Evolutionary conservation across 805 yeast species (phyloP), one percentile per base, ranked within the genome.

Genomic region (Yarrowia sp.): DNA sequence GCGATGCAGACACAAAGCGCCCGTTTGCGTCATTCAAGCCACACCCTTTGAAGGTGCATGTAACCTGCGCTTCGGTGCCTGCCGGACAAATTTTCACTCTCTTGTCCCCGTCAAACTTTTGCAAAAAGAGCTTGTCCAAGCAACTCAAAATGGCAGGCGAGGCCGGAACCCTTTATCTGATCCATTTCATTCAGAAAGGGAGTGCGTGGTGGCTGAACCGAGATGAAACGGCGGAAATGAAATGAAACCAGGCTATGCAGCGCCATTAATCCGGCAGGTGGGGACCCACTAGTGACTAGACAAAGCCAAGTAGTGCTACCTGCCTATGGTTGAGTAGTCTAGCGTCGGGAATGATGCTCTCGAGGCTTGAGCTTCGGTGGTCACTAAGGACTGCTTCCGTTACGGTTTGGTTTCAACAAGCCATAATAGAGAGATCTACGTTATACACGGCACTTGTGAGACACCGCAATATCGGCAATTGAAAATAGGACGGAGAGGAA

Each of bases 381-480:
- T 40, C 19, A 15, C 44, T 40, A 9, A 40, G 19, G 19, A n/a
- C 44, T 15, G 49, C 30, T 44, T 44, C 34, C 9, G 39, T n/a
- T 49, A 49, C 39, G 55, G 55, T 33, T 34, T 47, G 55, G 55
- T 33, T 34, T 47, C 17, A 30, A 13, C 15, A 24, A 24, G 12
- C 50, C 34, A 15, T 15, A 47, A n/a, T 12, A 17, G 9, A 49
- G 12, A 8, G 43, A 52, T 52, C 43, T 14, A 15, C 58, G 12
- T 38, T 52, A 33, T 52, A 52, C 14, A 38, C 58, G 58, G 58
- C 58, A 36, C 58, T 52, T 52, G 43, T 36, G 43, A 52, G 58
- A 52, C 58, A 52, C 14, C 14, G 42, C 6, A 17, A 49, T 47
- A 20, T 34, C 34, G 58, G 58, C 43, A 38, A 38, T 36, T 36